phyloP scores from a whole-genome alignment of 1,284 basidiomycete species.

The Hemileia vastatrix region DNA sequence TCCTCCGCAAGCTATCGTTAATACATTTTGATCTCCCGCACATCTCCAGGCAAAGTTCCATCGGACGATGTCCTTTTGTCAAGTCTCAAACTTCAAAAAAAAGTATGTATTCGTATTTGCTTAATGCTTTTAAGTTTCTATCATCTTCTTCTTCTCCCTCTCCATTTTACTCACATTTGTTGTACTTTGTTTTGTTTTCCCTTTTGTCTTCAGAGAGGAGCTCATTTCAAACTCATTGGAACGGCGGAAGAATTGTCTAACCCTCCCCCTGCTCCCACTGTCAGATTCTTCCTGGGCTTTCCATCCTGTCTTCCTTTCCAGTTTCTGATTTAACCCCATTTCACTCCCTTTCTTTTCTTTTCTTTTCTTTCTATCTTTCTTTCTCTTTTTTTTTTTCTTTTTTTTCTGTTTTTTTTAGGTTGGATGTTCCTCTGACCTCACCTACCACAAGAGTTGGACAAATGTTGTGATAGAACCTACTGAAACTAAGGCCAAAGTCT shows the following conservation, averaged over 20 bases:
- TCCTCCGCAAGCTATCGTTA: too few species aligned
- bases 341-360: too few species aligned
- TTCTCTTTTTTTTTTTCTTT: neutral
- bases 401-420: slow-evolving; percentile 22
- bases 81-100: slow-evolving; percentile 32
- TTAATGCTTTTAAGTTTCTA: slow-evolving; percentile 48
- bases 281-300: too few species aligned
- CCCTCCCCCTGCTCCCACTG: too few species aligned
- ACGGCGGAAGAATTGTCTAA: slow-evolving; percentile 20
- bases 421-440: too few species aligned
- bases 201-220: slow-evolving; percentile 11
- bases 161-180: neutral
- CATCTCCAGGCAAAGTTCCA: slow-evolving; percentile 72
- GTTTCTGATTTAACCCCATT: too few species aligned
- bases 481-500: too few species aligned
- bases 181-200: neutral
- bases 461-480: too few species aligned
- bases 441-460: too few species aligned
- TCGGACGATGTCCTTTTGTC: slow-evolving; percentile 60
- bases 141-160: slow-evolving; percentile 29
- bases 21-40: too few species aligned
- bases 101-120: too few species aligned
- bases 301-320: too few species aligned
- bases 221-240: slow-evolving; percentile 20
- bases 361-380: neutral